Evolutionary conservation across 768 basidiomycete species (phyloP).

Genomic region (Termitomyces sp.): DNA sequence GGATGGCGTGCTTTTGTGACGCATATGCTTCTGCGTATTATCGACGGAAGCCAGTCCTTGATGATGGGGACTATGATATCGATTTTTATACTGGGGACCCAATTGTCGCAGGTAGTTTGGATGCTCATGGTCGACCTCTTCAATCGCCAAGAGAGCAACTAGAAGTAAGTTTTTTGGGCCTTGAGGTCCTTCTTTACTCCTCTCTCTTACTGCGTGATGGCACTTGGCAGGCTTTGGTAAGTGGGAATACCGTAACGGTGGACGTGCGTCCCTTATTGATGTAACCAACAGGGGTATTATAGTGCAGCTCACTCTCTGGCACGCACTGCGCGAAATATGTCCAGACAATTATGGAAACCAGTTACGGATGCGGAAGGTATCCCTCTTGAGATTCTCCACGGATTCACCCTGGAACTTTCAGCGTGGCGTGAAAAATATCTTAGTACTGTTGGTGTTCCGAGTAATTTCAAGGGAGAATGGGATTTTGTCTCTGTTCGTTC

Average conservation of each 20-base stretch:
- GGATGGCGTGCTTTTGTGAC: constrained; percentile 86
- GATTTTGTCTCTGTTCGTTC: constrained; percentile 69
- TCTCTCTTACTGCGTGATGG: constrained; percentile 11
- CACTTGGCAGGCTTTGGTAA: constrained; percentile 57
- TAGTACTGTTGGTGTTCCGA: constrained; percentile 77
- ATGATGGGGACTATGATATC: constrained; percentile 87
- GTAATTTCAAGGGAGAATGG: constrained; percentile 80
- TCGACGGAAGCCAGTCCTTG: constrained; percentile 78
- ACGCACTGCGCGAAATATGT: constrained; percentile 76
- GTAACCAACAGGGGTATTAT: constrained; percentile 64
- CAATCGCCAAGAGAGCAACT: constrained; percentile 75
- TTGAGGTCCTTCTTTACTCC: neutral
- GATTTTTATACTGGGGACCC: constrained; percentile 81
- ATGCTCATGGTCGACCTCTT: constrained; percentile 33
- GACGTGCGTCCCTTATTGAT: constrained; percentile 12
- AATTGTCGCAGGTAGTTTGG: constrained; percentile 40
- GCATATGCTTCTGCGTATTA: constrained; percentile 82
- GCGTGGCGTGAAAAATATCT: constrained; percentile 78
- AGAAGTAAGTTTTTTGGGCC: constrained; percentile 43
- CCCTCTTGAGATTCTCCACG: constrained; percentile 54
- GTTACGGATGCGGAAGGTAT: constrained; percentile 73
- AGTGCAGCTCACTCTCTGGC: constrained; percentile 80
- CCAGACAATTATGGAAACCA: constrained; percentile 76
- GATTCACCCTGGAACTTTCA: constrained; percentile 49
- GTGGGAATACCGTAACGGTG: constrained; percentile 19